Evolutionary conservation across 192 early-diverging fungal genomes (phyloP), one percentile per base, ranked within the genome.

Genomic region (Coemansia sp.): DNA sequence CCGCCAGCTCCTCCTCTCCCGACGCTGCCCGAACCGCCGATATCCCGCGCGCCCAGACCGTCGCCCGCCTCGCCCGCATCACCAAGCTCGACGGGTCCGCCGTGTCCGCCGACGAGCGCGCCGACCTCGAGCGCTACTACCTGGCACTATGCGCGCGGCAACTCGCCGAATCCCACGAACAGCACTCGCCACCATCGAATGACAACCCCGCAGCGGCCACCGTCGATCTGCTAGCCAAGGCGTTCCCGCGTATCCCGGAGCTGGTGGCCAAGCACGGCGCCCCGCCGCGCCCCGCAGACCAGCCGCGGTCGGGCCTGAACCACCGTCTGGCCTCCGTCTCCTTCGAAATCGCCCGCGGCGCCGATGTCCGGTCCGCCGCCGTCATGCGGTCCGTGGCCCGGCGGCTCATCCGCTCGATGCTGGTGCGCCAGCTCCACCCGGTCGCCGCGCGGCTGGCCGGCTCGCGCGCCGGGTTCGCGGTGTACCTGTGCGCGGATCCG

Each of bases 71-170:
- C 19, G 61, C 66, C 0, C 11, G 64, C 2, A 17, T 82, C 0
- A 20, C 25, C 0, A 77, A 74, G 10, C 71, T 82, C 5, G 79
- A 82, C 8, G 68, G 79, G 16, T 53, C 79, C 0, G 2, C 46
- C 5, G 63, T 82, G 11, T 38, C 69, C 11, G 14, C 49, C 0
- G 51, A 63, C 9, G 81, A 84, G 38, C 72, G 81, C 16, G 69
- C 68, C 5, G 81, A 84, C n/a, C 71, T 84, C 64, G 81, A 84
- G n/a, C 72, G 75, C 13, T 73, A 72, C 45, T 84, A 73, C 49
- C 50, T 83, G 38, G 42, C 56, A 1, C 69, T 70, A 0, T 72
- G 70, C 14, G 68, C 75, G 6, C 64, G n/a, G n/a, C n/a, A n/a
- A n/a, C n/a, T n/a, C n/a, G n/a, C n/a, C n/a, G n/a, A n/a, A n/a